Conservation (phyloP, 2,329 filamentous ascomycete genomes). For the Lachnellula cervina region DNA sequence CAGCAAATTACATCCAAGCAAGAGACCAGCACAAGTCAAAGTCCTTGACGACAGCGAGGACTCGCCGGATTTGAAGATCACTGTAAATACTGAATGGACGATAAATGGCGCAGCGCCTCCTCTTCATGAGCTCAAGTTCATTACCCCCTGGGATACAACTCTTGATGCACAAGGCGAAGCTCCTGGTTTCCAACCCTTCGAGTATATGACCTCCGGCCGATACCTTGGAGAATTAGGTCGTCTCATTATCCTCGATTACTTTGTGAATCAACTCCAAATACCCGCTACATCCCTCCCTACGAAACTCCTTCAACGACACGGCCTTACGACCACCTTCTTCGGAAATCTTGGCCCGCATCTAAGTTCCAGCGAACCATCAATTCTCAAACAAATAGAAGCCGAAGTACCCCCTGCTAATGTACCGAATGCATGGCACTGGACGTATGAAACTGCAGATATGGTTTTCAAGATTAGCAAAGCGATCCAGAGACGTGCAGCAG, state of each 20-base stretch:
- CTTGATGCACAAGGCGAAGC: conserved; percentile 63
- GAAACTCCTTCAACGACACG: conserved; percentile 29
- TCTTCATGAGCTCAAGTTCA: conserved; percentile 55
- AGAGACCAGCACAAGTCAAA: conserved; percentile 48
- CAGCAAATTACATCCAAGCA: conserved; percentile 56
- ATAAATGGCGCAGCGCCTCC: conserved; percentile 71
- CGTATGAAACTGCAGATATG: conserved; percentile 49
- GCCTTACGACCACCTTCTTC: conserved; percentile 64
- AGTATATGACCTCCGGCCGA: conserved; percentile 94
- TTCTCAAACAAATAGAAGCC: conserved; percentile 43
- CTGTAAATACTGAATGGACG: conserved; percentile 81
- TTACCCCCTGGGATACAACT: conserved; percentile 65
- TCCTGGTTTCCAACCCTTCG: conserved; percentile 88
- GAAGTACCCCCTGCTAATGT: conserved; percentile 50
- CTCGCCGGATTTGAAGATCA: conserved; percentile 55
- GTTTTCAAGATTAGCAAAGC: conserved; percentile 64
- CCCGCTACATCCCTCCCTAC: conserved; percentile 14
- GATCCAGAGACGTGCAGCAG: conserved; percentile 68
- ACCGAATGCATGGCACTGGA: conserved; percentile 55
- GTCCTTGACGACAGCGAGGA: conserved; percentile 42
- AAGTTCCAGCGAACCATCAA: conserved; percentile 27
- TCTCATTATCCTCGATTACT: conserved; percentile 80
- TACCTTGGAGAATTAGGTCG: conserved; percentile 81
- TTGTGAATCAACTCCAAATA: conserved; percentile 48
- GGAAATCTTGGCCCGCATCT: conserved; percentile 61